Evolutionary conservation across 768 basidiomycete genomes (phyloP), one percentile per base, ranked within the genome.

Genomic region (Lactarius indigo): DNA sequence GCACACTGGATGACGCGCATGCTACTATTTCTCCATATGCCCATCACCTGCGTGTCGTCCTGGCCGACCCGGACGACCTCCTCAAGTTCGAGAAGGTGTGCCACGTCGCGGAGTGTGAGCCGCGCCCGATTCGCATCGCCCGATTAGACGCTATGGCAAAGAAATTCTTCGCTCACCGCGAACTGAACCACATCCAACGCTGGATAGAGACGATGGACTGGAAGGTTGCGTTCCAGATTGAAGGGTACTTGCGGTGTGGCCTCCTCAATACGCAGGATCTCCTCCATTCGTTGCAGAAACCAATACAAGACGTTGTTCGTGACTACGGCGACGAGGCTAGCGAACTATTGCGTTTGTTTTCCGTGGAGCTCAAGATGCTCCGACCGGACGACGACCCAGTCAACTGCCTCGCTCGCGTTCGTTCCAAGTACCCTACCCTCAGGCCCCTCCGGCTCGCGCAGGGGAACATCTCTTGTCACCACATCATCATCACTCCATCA

Each of bases 401-500:
- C 33, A 70, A 76, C 18, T 88, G 86, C 64, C 87, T 85, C 57
- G 68, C 81, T 18, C 78, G 77, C 9, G 71, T 81, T 26, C 61
- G 75, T 63, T 35, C n/a, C 68, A 72, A 47, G 61, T 73, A 28
- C 72, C 74, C 52, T 52, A 63, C 9, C 18, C 60, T 61, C 20
- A 69, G 26, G 63, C 71, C 55, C 60, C 73, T 20, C 68, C 65
- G 5, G 64, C 78, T 63, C 3, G 73, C 78, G 18, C 59, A 73
- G 17, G 79, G 83, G 3, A 77, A 79, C n/a, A 87, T 91, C 71
- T 79, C 79, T n/a, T 92, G 89, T 69, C 86, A 85, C 57, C 89
- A 91, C 69, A 85, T 90, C 54, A 90, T 87, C 0, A 83, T 92
- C 44, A 90, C 90, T 0, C 92, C 92, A 0, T 90, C 89, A 10